These are phyloP conservation scores for Phanerochaete sordida DNA, from an alignment of 768 basidiomycete species.

Conservation along the genomic window DNA sequence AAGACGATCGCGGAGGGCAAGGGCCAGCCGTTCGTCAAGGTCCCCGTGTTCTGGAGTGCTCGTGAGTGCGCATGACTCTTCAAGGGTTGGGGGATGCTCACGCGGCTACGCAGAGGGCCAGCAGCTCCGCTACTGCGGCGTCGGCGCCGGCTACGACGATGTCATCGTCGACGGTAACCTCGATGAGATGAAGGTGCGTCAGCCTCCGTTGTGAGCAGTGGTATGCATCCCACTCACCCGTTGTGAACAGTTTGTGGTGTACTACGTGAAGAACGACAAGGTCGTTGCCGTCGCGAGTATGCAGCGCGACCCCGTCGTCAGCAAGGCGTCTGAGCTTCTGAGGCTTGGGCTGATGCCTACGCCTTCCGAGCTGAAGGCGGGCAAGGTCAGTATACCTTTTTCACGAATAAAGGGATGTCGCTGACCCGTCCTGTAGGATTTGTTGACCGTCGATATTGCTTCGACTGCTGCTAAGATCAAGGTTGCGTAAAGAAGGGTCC, in stretches of 20 bases:
- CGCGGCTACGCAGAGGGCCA: slow-evolving; percentile 58
- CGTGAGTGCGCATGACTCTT: slow-evolving; percentile 42
- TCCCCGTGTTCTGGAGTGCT: slow-evolving; percentile 90
- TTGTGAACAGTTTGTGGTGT: slow-evolving; percentile 64
- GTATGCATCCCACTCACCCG: background rate
- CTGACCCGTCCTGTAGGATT: slow-evolving; percentile 18
- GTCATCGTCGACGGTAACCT: slow-evolving; percentile 74
- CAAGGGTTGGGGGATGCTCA: background rate
- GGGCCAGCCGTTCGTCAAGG: slow-evolving; percentile 67
- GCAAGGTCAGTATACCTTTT: slow-evolving; percentile 50
- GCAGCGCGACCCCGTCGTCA: slow-evolving; percentile 79
- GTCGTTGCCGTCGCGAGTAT: slow-evolving; percentile 75
- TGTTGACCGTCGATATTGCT: slow-evolving; percentile 30
- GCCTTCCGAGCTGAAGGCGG: slow-evolving; percentile 64
- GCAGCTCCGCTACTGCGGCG: slow-evolving; percentile 82
- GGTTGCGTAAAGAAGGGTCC: slow-evolving; percentile 9
- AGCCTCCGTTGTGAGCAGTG: background rate
- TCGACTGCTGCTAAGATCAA: slow-evolving; percentile 20
- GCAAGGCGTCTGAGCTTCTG: slow-evolving; percentile 74
- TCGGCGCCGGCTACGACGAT: slow-evolving; percentile 69
- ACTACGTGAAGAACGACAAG: slow-evolving; percentile 63
- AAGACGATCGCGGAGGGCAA: slow-evolving; percentile 62
- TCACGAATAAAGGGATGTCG: background rate
- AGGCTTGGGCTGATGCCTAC: slow-evolving; percentile 79
- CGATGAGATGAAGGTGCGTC: slow-evolving; percentile 68